phyloP scores from a whole-genome alignment of 2,329 filamentous ascomycete species.

The Fusarium pseudocircinatum region DNA sequence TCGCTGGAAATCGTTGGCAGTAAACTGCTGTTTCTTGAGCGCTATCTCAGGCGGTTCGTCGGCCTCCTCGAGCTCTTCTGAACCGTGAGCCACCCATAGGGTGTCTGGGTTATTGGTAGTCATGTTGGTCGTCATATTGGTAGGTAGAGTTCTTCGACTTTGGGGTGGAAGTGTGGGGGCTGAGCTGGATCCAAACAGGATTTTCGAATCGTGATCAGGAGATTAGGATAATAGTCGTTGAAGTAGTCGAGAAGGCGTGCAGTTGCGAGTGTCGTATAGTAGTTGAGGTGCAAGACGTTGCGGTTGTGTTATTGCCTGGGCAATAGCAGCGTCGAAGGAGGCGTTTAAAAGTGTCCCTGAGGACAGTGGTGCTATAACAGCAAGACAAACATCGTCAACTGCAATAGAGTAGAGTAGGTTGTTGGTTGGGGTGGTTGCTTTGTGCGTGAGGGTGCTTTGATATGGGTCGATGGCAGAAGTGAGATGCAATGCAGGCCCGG shows the following conservation, averaged over 20 bases:
- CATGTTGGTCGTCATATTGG: conserved; percentile 49
- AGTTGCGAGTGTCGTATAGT: conserved; percentile 30
- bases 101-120: conserved; percentile 43
- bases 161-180: conserved; percentile 21
- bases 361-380: conserved; percentile 52
- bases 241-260: not conserved
- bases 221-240: not conserved
- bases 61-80: conserved; percentile 77
- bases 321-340: conserved; percentile 27
- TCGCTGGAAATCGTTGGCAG: conserved; percentile 56
- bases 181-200: conserved; percentile 22
- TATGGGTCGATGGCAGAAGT: conserved; percentile 36
- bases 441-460: conserved; percentile 1
- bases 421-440: not conserved
- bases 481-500: conserved; percentile 40
- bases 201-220: conserved; percentile 8
- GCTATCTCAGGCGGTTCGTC: conserved; percentile 86
- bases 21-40: conserved; percentile 40
- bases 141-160: conserved; percentile 46
- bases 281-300: conserved; percentile 40
- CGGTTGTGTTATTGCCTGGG: not conserved
- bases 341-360: conserved; percentile 47
- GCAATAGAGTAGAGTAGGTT: conserved; percentile 22
- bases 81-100: conserved; percentile 50
- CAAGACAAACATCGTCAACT: conserved; percentile 48